These are phyloP conservation scores for Juncus inflexus DNA, from an alignment of 176 grass and related monocot species.

Conservation along the genomic window DNA sequence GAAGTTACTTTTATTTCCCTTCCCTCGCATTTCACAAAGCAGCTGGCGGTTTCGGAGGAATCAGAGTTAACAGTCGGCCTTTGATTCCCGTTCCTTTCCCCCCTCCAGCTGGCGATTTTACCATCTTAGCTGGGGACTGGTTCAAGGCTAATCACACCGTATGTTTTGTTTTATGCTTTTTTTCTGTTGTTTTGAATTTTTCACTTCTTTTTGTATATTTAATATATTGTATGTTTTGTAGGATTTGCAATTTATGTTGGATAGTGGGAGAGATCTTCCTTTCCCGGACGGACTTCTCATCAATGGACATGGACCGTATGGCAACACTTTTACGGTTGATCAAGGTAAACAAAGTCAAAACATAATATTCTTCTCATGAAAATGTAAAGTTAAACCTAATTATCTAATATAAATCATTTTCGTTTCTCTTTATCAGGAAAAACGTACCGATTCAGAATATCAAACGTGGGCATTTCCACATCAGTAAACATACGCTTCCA, in stretches of 20 bases:
- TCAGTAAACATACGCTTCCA: conserved; percentile 94
- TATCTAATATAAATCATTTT: background rate
- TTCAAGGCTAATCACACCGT: conserved; percentile 92
- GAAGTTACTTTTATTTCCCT: conserved; percentile 94
- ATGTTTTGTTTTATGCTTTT: background rate
- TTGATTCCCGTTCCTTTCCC: conserved; percentile 81
- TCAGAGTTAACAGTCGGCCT: conserved; percentile 71
- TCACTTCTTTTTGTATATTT: background rate
- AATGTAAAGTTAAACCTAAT: too few species aligned
- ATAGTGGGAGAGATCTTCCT: conserved; percentile 64
- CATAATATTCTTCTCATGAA: background rate
- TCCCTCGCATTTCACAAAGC: conserved; percentile 86
- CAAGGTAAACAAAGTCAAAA: conserved; percentile 55
- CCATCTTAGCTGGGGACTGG: conserved; percentile 71
- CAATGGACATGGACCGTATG: conserved; percentile 65
- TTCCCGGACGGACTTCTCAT: conserved; percentile 80
- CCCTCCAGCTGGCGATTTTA: conserved; percentile 71
- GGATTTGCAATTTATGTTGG: conserved; percentile 66
- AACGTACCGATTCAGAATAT: conserved; percentile 88
- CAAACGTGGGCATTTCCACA: conserved; percentile 71
- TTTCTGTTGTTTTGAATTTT: background rate
- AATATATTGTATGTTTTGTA: conserved; percentile 6
- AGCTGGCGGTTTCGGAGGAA: conserved; percentile 72
- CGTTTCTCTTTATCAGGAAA: conserved; percentile 48
- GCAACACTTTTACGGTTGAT: conserved; percentile 72